Base-by-base conservation (phyloP, 148 eudicot genomes). In the Silene latifolia region DNA sequence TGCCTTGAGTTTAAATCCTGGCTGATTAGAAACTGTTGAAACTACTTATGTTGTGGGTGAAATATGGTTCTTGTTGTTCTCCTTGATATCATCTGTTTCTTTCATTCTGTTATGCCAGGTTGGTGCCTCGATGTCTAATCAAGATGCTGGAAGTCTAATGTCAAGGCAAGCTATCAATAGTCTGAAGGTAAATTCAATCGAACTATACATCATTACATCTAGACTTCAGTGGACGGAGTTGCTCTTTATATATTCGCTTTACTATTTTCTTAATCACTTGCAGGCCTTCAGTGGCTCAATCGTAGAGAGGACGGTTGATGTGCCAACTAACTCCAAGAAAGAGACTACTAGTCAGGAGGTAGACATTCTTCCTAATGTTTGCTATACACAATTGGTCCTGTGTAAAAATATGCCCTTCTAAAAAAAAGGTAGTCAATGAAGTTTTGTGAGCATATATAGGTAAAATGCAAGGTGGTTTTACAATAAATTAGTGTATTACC, bases 221-320 rank as follows among this genome's bases (percentile, higher is more conserved):
- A 13, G 3, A 63, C 72, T 35, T 75, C 19, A 4, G 56, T 51
- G 5, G 18, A 13, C 4, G 56, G 17, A 51, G 56, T 15, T 51
- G 56, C 4, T 51, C 56, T 51, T 35, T 42, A 14, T 10, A 32
- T 35, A 48, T 57, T 71, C 56, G 58, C 51, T 21, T 66, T 27
- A 68, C 63, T 72, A 15, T 61, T 72, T 23, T 77, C 67, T 71
- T 46, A 63, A 75, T 61, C 70, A 51, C 70, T 75, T 77, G 73
- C 83, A 90, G 91, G 93, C 96, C 32, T 89, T 94, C 81, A 82
- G 91, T 13, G 90, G 93, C 58, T 79, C 89, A 21, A 90, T 94
- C 51, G 79, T 94, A 57, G 97, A 94, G 83, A 94, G 79, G 63
- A 62, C 85, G 14, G 88, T 83, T 79, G 86, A 86, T 77, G 67